These are phyloP conservation scores for Wickerhamiella sorbophila DNA, from an alignment of 805 yeast genomes.

Conservation along the genomic window DNA sequence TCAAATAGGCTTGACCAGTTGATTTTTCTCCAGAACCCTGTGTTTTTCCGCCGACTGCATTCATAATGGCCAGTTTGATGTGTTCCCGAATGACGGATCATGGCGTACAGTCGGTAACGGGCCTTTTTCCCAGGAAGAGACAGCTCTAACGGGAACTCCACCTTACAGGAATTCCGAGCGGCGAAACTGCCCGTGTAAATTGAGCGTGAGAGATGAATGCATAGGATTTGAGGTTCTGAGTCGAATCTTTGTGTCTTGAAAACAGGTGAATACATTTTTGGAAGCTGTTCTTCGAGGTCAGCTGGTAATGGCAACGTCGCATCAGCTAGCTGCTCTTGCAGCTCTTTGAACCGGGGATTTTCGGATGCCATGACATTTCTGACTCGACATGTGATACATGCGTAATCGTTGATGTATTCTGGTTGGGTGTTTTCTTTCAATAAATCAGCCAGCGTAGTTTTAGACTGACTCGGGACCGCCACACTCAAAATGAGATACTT, in stretches of 20 bases:
- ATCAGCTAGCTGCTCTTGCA: slow-evolving; percentile 32
- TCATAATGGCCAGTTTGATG: slow-evolving; percentile 87
- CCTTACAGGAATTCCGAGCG: slow-evolving; percentile 61
- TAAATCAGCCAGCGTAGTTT: slow-evolving; percentile 38
- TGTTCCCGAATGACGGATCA: slow-evolving; percentile 77
- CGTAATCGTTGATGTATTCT: slow-evolving; percentile 60
- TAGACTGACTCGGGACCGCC: slow-evolving; percentile 46
- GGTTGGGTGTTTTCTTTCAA: slow-evolving; percentile 46
- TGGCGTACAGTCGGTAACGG: slow-evolving; percentile 50
- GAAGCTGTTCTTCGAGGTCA: slow-evolving; percentile 24
- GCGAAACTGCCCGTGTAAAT: slow-evolving; percentile 53
- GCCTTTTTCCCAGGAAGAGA: slow-evolving; percentile 21
- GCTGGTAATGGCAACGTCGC: slow-evolving; percentile 34
- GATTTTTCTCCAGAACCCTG: slow-evolving; percentile 15
- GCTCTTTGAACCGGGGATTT: slow-evolving; percentile 26
- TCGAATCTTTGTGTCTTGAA: slow-evolving; percentile 48
- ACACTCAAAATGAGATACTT: slow-evolving; percentile 61
- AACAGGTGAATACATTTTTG: slow-evolving; percentile 31
- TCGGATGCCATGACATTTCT: slow-evolving; percentile 23
- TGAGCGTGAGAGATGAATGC: slow-evolving; percentile 79
- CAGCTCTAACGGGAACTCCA: slow-evolving; percentile 43
- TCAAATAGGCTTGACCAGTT: not conserved
- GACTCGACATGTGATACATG: slow-evolving; percentile 56
- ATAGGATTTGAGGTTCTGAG: slow-evolving; percentile 54
- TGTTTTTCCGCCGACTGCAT: slow-evolving; percentile 56